Conservation (phyloP, 2,329 filamentous ascomycete genomes). For the Cryphonectria carpinicola region DNA sequence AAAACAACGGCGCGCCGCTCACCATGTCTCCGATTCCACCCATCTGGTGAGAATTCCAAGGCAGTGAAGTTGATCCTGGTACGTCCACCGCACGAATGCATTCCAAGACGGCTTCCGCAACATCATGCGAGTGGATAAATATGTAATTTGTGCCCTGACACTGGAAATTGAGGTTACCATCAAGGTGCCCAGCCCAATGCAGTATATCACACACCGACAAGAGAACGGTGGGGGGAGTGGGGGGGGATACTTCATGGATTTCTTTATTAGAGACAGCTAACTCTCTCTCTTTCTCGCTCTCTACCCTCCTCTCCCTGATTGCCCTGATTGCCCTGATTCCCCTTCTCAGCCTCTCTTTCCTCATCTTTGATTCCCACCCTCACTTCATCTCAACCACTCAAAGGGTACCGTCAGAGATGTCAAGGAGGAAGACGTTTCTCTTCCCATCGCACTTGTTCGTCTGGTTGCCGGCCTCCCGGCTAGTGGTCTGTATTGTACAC, state of each 20-base stretch:
- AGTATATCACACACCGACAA: neutral
- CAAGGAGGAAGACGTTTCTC: neutral
- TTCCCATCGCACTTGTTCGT: neutral
- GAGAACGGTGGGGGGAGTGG: neutral
- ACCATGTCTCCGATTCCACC: neutral
- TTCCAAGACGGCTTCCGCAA: neutral
- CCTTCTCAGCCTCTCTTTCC: neutral
- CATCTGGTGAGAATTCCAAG: neutral
- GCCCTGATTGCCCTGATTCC: neutral
- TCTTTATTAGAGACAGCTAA: neutral
- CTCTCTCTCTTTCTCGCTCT: neutral
- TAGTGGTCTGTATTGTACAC: neutral
- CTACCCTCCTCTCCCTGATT: neutral
- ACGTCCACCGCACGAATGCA: neutral
- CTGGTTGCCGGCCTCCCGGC: neutral
- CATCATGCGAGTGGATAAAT: neutral
- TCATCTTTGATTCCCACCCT: neutral
- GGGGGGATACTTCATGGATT: neutral
- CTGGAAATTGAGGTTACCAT: neutral
- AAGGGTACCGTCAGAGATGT: neutral
- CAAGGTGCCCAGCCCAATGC: neutral
- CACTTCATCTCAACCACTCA: neutral
- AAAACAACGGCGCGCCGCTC: neutral
- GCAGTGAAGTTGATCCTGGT: neutral
- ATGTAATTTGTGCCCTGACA: neutral